Base-by-base conservation (phyloP, 768 basidiomycete genomes). In the Tubosaeta sp. region DNA sequence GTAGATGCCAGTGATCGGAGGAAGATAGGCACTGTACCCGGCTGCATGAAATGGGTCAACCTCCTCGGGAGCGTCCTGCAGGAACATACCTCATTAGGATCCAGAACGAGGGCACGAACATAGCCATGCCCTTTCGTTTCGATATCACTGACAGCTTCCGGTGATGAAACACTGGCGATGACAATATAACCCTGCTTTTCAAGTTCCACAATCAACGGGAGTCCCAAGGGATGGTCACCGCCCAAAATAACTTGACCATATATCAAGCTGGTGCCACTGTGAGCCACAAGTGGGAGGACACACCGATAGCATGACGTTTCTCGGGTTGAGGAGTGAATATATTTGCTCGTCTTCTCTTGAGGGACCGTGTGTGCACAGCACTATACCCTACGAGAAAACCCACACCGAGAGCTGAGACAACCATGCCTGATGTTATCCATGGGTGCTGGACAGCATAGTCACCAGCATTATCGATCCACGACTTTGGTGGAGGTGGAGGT, bases 121-220 rank as follows among this genome's bases (percentile, higher is more conserved):
- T 81, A 92, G 24, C 93, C 93, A 55, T 84, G 75, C 22, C 82
- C 79, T 53, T 73, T 71, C 31, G 71, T 73, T 65, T 94, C 90
- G 40, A 94, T 70, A 14, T 69, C 71, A 14, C 78, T 73, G 31
- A 81, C 82, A n/a, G 80, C 80, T 48, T 84, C 83, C 0, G 84
- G 78, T 6, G 78, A 81, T 1, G 82, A 72, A 16, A 92, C 91
- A 53, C 87, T 93, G 4, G 84, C 75, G 55, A 94, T 82, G 32
- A 94, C 85, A 59, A 93, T 86, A 60, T 86, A 94, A 0, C 89
- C 91, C 53, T 83, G 80, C 60, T 74, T 76, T 69, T 92, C 89
- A 40, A 94, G 73, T 47, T 85, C 84, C 41, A 79, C 60, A 47
- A 93, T 83, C 36, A 94, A 68, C 8, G 87, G 81, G n/a, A 83